phyloP scores from a whole-genome alignment of 768 basidiomycete genomes.

The Suillus ampliporus region DNA sequence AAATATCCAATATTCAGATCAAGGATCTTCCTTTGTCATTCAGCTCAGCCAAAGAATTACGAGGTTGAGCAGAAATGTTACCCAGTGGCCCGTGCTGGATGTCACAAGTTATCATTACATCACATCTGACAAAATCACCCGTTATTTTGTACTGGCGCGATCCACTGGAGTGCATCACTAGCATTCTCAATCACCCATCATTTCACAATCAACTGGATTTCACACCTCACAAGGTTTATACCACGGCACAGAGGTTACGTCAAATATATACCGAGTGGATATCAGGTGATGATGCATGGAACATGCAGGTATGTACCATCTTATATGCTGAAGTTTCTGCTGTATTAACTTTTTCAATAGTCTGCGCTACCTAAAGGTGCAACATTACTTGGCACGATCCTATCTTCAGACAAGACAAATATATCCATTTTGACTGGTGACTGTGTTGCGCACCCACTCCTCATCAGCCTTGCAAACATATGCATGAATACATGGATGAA shows the following conservation, averaged over 20 bases:
- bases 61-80: slow-evolving; percentile 22
- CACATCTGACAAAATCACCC: too few species aligned
- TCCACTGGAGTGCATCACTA: too few species aligned
- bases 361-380: slow-evolving; percentile 27
- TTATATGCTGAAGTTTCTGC: too few species aligned
- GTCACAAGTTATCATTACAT: slow-evolving; percentile 14
- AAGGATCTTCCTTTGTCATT: slow-evolving; percentile 26
- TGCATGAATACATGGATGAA: slow-evolving; percentile 9
- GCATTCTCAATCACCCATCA: too few species aligned
- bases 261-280: slow-evolving; percentile 29
- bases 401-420: slow-evolving; percentile 28
- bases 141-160: too few species aligned
- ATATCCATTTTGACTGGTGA: slow-evolving; percentile 19
- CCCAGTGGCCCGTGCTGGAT: slow-evolving; percentile 31
- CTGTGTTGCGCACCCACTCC: slow-evolving; percentile 13
- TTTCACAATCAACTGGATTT: too few species aligned
- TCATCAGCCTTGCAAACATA: slow-evolving; percentile 26
- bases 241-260: slow-evolving; percentile 14
- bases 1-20: slow-evolving; percentile 9
- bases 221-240: too few species aligned
- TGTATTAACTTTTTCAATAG: too few species aligned
- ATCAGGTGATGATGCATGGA: slow-evolving; percentile 30
- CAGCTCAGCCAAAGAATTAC: slow-evolving; percentile 30
- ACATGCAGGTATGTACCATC: slow-evolving; percentile 26
- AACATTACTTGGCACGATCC: slow-evolving; percentile 30